Evolutionary conservation across 2,329 filamentous ascomycete species (phyloP).

Genomic region (Xylariaceae sp.): DNA sequence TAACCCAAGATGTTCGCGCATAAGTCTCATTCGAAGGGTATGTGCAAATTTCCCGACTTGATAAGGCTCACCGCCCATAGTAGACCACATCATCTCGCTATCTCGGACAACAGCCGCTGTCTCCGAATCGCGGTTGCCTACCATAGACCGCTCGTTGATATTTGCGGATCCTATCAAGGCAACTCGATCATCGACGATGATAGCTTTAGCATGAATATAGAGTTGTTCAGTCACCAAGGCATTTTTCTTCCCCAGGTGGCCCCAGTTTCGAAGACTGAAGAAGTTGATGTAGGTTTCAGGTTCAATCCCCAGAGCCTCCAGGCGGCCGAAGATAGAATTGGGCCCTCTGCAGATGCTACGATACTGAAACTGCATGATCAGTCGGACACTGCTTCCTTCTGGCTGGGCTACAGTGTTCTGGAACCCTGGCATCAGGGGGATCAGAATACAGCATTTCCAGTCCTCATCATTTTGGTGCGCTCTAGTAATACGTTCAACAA

Average conservation of each 20-base stretch:
- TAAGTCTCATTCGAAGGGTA: conserved; percentile 84
- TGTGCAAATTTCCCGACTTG: conserved; percentile 89
- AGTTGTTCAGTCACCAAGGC: conserved; percentile 89
- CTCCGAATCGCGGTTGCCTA: conserved; percentile 89
- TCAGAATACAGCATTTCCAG: conserved; percentile 86
- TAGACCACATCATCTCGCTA: conserved; percentile 86
- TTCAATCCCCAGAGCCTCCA: conserved; percentile 76
- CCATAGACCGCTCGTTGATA: conserved; percentile 96
- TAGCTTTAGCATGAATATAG: conserved; percentile 96
- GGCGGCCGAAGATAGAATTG: conserved; percentile 82
- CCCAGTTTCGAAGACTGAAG: conserved; percentile 89
- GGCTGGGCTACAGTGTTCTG: conserved; percentile 94
- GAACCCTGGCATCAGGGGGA: conserved; percentile 97
- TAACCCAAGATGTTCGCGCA: conserved; percentile 95
- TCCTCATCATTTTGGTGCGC: conserved; percentile 80
- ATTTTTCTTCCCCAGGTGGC: conserved; percentile 78
- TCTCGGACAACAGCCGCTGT: conserved; percentile 86
- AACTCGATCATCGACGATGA: conserved; percentile 90
- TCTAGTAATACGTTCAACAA: conserved; percentile 85
- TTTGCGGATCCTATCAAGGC: conserved; percentile 96
- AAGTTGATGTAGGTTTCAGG: conserved; percentile 95
- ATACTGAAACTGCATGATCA: conserved; percentile 97
- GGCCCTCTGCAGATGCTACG: conserved; percentile 93
- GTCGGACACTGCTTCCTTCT: conserved; percentile 86
- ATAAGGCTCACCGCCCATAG: conserved; percentile 86